These are phyloP conservation scores for Erysimum pusillum DNA, from an alignment of 441 rosid genomes.

Conservation along the genomic window DNA sequence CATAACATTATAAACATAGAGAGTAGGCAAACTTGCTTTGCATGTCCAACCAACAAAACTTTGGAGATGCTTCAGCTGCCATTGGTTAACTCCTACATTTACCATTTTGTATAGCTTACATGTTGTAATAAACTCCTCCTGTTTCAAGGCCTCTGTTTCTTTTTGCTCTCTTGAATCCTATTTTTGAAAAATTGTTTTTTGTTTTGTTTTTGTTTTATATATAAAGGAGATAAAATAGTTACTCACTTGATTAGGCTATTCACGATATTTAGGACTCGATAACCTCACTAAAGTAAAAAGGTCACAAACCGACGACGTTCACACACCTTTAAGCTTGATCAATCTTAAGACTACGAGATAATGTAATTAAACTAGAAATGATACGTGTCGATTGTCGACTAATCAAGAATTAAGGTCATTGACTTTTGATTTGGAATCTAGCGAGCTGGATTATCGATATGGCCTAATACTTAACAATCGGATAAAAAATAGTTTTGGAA, in stretches of 20 bases:
- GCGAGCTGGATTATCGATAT: neutral
- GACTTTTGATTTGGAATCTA: neutral
- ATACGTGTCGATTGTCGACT: neutral
- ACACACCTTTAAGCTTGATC: neutral
- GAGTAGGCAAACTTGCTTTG: neutral
- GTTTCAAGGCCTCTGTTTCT: neutral
- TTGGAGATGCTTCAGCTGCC: neutral
- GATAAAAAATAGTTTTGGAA: neutral
- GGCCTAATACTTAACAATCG: neutral
- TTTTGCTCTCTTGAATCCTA: neutral
- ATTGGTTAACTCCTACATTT: neutral
- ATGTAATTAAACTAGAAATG: neutral
- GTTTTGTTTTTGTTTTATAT: too few species aligned
- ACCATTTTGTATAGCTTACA: neutral
- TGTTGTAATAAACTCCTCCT: neutral
- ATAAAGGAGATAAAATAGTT: neutral
- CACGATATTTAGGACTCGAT: neutral
- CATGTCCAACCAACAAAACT: neutral
- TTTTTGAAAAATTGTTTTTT: too few species aligned
- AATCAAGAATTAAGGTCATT: neutral
- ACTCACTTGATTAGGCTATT: neutral
- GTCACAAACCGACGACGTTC: constrained; percentile 1
- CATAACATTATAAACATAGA: neutral
- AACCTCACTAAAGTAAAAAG: neutral
- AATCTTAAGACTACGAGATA: neutral